Evolutionary conservation across 768 basidiomycete genomes (phyloP).

Genomic region (Thelephora aurantiotincta): DNA sequence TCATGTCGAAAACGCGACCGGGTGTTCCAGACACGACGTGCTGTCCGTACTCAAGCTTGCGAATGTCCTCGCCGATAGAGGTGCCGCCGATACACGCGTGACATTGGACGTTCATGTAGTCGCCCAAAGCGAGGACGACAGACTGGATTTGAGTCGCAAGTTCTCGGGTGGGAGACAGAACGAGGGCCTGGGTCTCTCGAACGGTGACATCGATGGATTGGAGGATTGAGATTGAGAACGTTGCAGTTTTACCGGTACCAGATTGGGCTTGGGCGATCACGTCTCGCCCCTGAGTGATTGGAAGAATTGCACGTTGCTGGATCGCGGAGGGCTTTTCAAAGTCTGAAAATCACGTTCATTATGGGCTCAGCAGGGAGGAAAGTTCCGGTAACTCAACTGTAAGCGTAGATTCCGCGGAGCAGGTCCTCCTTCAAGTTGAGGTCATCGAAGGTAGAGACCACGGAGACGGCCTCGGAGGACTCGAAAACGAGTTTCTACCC

Average conservation of each 20-base stretch:
- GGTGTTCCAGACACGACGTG: slow-evolving; percentile 97
- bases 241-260: slow-evolving; percentile 98
- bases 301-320: slow-evolving; percentile 94
- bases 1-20: slow-evolving; percentile 98
- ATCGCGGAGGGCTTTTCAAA: slow-evolving; percentile 99
- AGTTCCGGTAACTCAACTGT: slow-evolving; percentile 42
- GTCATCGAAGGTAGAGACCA: slow-evolving; percentile 83
- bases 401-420: slow-evolving; percentile 93
- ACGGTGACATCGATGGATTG: slow-evolving; percentile 95
- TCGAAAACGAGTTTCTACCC: slow-evolving; percentile 84
- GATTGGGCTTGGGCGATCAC: slow-evolving; percentile 99
- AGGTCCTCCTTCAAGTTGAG: slow-evolving; percentile 90
- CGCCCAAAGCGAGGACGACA: slow-evolving; percentile 88
- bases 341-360: slow-evolving; percentile 25
- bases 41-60: slow-evolving; percentile 93
- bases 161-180: slow-evolving; percentile 96
- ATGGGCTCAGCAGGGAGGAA: background rate
- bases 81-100: slow-evolving; percentile 98
- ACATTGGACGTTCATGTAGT: slow-evolving; percentile 99
- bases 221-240: slow-evolving; percentile 95
- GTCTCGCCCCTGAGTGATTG: slow-evolving; percentile 91
- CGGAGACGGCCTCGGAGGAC: slow-evolving; percentile 84
- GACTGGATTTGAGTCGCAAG: slow-evolving; percentile 98
- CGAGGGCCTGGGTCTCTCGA: slow-evolving; percentile 90
- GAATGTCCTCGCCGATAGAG: slow-evolving; percentile 93